Evolutionary conservation across 2,329 filamentous ascomycete genomes (phyloP), one percentile per base, ranked within the genome.

Genomic region (Epichloe coenophiala): DNA sequence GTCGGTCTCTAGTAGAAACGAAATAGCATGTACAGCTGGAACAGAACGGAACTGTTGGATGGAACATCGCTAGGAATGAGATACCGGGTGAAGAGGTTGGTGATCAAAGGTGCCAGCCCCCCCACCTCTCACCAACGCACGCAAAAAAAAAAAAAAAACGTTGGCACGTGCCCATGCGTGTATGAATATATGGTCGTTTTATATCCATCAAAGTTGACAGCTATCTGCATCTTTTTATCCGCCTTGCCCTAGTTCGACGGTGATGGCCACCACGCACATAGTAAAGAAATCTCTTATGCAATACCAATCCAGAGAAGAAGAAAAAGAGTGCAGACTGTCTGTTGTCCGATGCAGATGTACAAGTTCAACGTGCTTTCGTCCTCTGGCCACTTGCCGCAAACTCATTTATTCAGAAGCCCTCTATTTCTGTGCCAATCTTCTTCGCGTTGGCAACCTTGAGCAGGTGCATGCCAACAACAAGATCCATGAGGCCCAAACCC

Each of bases 401-500:
- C 11, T 50, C 17, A 4, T 35, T 15, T 17, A 4, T 42, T 43
- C 51, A 59, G 37, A 59, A 57, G 8, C 51, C 55, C 12, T 73
- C 66, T 27, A 84, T 65, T 7, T 66, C 66, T 8, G 69, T 75
- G 6, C 81, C 81, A 11, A 83, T 62, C 0, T 71, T 69, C 62
- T 73, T 80, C 48, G 72, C 66, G 41, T 68, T 69, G 1, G 81
- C 81, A 54, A 82, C 61, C 52, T 71, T 65, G 17, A 84, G 62
- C 45, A 85, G 55, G 50, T 81, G 74, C 57, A 72, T 71, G 13
- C 80, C 81, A 2, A 83, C 75, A 1, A 78, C 74, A 21, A 85
- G 63, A 58, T 85, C 81, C 80, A 84, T 84, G 47, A 84, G 61
- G 0, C 80, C 81, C 45, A 84, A 63, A 0, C 81, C 81, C 0